phyloP scores from a whole-genome alignment of 2,329 filamentous ascomycete species.

The Colletotrichum lupini region DNA sequence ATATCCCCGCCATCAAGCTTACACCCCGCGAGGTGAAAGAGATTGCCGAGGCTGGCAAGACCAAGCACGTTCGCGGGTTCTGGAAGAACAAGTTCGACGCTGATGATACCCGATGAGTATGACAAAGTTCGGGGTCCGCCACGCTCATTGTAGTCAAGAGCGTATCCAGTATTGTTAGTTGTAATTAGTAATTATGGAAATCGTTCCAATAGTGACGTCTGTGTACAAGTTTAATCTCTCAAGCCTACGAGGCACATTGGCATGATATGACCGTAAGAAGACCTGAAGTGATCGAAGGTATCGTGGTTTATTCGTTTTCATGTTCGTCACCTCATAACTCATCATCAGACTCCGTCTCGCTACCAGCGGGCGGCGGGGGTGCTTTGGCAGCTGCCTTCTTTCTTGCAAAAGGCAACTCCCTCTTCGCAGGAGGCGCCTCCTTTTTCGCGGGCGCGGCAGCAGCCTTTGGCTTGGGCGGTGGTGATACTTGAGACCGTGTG shows the following conservation, averaged over 20 bases:
- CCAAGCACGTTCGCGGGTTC: slow-evolving; percentile 72
- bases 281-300: neutral
- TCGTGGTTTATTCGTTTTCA: neutral
- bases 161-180: neutral
- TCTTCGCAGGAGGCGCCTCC: slow-evolving; percentile 47
- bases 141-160: neutral
- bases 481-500: neutral
- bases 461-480: slow-evolving; percentile 26
- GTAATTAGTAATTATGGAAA: neutral
- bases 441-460: neutral
- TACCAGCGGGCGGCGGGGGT: slow-evolving; percentile 46
- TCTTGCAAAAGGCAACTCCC: slow-evolving; percentile 57
- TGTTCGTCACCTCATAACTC: slow-evolving; percentile 55
- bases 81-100: slow-evolving; percentile 64
- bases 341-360: slow-evolving; percentile 67
- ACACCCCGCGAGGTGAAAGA: slow-evolving; percentile 67
- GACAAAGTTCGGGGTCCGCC: neutral
- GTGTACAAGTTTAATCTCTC: no score
- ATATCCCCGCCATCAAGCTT: slow-evolving; percentile 66
- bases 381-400: slow-evolving; percentile 44
- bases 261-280: no score
- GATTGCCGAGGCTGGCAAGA: slow-evolving; percentile 64
- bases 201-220: neutral
- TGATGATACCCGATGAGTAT: slow-evolving; percentile 59
- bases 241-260: no score